Conservation (phyloP, 768 basidiomycete species). For the Podaxis mareebaensis region DNA sequence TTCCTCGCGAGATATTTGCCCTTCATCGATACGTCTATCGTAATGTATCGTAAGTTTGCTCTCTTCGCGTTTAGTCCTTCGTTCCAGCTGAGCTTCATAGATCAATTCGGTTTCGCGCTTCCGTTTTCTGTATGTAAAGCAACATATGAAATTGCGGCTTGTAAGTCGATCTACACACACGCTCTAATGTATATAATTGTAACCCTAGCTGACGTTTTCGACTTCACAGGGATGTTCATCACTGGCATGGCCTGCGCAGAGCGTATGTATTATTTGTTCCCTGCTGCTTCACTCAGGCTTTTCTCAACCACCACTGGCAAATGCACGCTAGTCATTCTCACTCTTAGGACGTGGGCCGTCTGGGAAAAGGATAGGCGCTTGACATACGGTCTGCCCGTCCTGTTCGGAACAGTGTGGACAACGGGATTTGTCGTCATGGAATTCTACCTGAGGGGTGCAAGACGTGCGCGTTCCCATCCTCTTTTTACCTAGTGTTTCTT, state of each 20-base stretch:
- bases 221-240: constrained; percentile 14
- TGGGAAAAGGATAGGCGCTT: constrained; percentile 13
- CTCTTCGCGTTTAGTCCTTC: background rate
- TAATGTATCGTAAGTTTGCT: constrained; percentile 14
- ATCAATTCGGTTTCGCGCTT: constrained; percentile 12
- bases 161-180: background rate
- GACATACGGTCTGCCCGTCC: background rate
- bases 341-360: constrained; percentile 16
- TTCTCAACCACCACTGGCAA: background rate
- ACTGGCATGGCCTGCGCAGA: constrained; percentile 16
- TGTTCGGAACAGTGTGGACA: constrained; percentile 7
- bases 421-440: constrained; percentile 8
- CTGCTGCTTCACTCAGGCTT: background rate
- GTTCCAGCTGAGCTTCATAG: background rate
- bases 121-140: background rate
- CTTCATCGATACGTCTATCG: constrained; percentile 16
- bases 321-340: constrained; percentile 11
- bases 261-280: constrained; percentile 2
- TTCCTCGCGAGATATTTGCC: constrained; percentile 16
- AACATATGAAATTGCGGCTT: constrained; percentile 12
- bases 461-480: background rate
- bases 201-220: background rate
- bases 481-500: background rate
- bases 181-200: background rate
- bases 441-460: background rate